Percentiles rank a stretch among this genome's conserved stretches.
Evolutionary conservation across 306 rosid genomes (phyloP).

Genomic region (Cotoneaster glaucophyllus): DNA sequence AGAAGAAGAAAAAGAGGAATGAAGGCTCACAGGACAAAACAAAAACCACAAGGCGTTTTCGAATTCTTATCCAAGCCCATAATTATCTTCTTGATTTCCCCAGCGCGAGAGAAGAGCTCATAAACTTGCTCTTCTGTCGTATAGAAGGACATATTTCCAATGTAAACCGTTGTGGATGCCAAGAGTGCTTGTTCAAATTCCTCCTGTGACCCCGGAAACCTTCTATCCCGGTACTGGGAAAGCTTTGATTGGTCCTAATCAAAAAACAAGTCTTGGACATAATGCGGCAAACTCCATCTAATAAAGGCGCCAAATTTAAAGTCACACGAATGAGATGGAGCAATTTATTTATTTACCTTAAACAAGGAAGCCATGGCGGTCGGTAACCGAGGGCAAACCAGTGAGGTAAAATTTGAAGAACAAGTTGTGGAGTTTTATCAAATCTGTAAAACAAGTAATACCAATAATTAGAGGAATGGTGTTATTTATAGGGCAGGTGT

Average conservation of each 20-base stretch:
- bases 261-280: too few species aligned
- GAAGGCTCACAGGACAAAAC: conserved; percentile 67
- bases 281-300: too few species aligned
- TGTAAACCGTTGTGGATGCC: conserved; percentile 60
- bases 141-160: conserved; percentile 93
- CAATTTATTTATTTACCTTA: conserved; percentile 26
- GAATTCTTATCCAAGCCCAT: conserved; percentile 99
- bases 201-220: conserved; percentile 77
- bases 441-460: too few species aligned
- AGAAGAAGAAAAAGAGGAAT: neutral
- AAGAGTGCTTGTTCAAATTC: conserved; percentile 73
- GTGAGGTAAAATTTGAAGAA: neutral
- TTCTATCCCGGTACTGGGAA: conserved; percentile 81
- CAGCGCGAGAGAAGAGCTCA: conserved; percentile 86
- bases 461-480: too few species aligned
- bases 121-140: conserved; percentile 94
- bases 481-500: too few species aligned
- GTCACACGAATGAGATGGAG: neutral
- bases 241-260: conserved; percentile 68
- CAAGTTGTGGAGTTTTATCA: neutral
- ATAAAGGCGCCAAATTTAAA: neutral
- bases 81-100: conserved; percentile 88
- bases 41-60: conserved; percentile 90
- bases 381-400: neutral
- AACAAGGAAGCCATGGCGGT: conserved; percentile 48